phyloP scores from a whole-genome alignment of 108 stramenopile genomes.

The Cylindrotheca closterium region DNA sequence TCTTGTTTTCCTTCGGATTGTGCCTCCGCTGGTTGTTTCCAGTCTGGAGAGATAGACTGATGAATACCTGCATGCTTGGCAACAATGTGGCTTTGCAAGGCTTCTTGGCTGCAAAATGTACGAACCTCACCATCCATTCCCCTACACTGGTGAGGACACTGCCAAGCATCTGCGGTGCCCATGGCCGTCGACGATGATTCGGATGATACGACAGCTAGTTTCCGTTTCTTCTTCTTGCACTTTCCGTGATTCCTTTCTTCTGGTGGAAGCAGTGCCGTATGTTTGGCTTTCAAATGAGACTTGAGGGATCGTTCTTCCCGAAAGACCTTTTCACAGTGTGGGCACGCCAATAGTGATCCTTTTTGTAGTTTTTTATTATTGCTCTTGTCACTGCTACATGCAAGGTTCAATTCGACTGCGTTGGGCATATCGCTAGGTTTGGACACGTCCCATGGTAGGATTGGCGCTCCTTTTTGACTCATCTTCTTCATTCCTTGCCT shows the following conservation, averaged over 20 bases:
- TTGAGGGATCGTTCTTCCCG: constrained; percentile 65
- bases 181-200: not conserved
- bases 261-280: no score
- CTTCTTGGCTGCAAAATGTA: constrained; percentile 54
- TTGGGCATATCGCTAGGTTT: no score
- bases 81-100: constrained; percentile 58
- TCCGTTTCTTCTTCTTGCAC: not conserved
- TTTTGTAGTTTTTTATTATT: constrained; percentile 1
- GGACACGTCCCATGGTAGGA: no score
- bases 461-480: no score
- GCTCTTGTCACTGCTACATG: no score
- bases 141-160: not conserved
- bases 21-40: constrained; percentile 24
- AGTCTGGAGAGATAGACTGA: constrained; percentile 65
- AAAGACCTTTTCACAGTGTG: constrained; percentile 63
- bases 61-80: constrained; percentile 75
- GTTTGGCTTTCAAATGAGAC: constrained; percentile 54
- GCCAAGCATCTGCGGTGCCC: not conserved
- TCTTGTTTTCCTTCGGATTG: constrained; percentile 1
- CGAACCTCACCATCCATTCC: constrained; percentile 10
- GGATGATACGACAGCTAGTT: not conserved
- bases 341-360: constrained; percentile 38
- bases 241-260: constrained; percentile 1
- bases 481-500: constrained; percentile 33
- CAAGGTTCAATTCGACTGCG: no score